These are phyloP conservation scores for Epichloe coenophiala DNA, from an alignment of 2,329 filamentous ascomycete genomes.

Conservation along the genomic window DNA sequence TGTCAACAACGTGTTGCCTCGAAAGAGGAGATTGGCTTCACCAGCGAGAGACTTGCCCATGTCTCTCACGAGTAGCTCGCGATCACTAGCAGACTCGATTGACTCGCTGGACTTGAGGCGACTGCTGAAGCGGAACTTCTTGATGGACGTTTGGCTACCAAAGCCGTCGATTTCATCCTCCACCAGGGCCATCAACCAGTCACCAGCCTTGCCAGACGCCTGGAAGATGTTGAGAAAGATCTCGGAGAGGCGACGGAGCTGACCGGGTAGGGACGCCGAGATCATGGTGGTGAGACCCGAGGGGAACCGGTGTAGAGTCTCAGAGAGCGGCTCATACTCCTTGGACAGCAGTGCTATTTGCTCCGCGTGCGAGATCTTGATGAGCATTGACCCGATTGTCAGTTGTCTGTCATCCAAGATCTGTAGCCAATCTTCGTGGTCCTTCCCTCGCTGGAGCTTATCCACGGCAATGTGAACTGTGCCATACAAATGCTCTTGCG, in stretches of 20 bases:
- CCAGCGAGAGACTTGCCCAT: conserved; percentile 67
- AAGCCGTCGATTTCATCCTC: conserved; percentile 96
- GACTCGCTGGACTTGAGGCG: conserved; percentile 61
- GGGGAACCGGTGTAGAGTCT: conserved; percentile 73
- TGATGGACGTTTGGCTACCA: conserved; percentile 65
- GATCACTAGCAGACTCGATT: conserved; percentile 45
- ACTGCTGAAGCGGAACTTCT: conserved; percentile 58
- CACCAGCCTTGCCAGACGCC: conserved; percentile 67
- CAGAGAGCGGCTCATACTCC: conserved; percentile 73
- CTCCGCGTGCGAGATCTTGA: conserved; percentile 76
- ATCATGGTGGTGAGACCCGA: conserved; percentile 77
- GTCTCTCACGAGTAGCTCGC: conserved; percentile 61
- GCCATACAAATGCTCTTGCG: conserved; percentile 43
- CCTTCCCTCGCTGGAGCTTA: conserved; percentile 61
- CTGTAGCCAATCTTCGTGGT: conserved; percentile 79
- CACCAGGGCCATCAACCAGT: conserved; percentile 87
- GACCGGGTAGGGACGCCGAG: conserved; percentile 61
- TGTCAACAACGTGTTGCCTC: conserved; percentile 86
- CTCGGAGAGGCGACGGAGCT: conserved; percentile 70
- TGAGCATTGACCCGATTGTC: conserved; percentile 67
- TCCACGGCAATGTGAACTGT: conserved; percentile 73
- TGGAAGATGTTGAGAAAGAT: conserved; percentile 90
- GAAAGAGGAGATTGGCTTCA: conserved; percentile 88
- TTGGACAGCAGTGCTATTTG: conserved; percentile 75
- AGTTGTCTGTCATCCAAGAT: conserved; percentile 66